Evolutionary conservation across 768 basidiomycete genomes (phyloP).

Genomic region (Dacryopinax primogenitus): DNA sequence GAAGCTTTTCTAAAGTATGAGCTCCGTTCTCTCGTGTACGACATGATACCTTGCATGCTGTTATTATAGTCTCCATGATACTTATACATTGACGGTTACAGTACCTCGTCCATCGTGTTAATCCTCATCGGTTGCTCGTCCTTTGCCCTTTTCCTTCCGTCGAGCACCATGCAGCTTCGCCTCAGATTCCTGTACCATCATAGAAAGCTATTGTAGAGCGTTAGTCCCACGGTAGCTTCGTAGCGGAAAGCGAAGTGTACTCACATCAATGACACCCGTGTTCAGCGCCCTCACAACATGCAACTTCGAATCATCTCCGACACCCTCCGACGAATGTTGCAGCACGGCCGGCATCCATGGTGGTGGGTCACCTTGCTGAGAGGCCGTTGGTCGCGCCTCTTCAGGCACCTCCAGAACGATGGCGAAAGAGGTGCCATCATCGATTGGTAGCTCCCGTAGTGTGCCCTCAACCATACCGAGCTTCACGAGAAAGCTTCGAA

Average conservation of each 20-base stretch:
- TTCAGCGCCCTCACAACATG: slow-evolving; percentile 69
- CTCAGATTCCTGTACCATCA: slow-evolving; percentile 69
- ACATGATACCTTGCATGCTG: neutral
- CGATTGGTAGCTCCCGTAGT: slow-evolving; percentile 31
- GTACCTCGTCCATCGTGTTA: slow-evolving; percentile 6
- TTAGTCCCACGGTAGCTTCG: neutral
- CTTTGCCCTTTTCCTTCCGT: neutral
- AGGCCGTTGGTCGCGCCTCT: slow-evolving; percentile 42
- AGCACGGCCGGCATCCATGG: slow-evolving; percentile 68
- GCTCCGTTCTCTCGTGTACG: neutral
- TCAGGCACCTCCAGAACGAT: slow-evolving; percentile 72
- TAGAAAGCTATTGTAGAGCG: slow-evolving; percentile 43
- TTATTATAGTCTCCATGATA: neutral
- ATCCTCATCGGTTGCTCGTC: neutral
- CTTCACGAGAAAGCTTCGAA: slow-evolving; percentile 72
- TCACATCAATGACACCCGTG: slow-evolving; percentile 68
- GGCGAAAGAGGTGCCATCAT: slow-evolving; percentile 65
- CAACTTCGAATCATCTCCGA: slow-evolving; percentile 52
- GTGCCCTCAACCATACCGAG: slow-evolving; percentile 64
- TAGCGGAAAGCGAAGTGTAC: slow-evolving; percentile 18
- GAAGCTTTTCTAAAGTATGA: slow-evolving; percentile 33
- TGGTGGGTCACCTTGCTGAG: slow-evolving; percentile 39
- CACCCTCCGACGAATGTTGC: slow-evolving; percentile 55
- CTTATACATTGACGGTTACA: neutral
- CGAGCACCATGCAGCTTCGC: slow-evolving; percentile 38